Percentiles rank a stretch among this genome's conserved stretches.
Conservation (phyloP, 345 rosid genomes). For the Conringia planisiliqua region DNA sequence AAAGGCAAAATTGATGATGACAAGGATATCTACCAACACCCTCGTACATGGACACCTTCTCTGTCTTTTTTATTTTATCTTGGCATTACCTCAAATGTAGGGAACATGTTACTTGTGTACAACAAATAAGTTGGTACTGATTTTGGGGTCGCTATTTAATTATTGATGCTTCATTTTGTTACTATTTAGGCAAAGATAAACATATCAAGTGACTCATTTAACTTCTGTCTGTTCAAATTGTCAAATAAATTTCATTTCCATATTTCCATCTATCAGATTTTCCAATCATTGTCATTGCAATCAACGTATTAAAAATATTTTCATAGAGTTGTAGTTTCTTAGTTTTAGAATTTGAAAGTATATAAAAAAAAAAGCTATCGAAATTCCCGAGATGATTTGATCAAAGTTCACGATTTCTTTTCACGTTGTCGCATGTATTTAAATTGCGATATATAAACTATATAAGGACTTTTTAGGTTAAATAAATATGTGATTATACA, state of each 20-base stretch:
- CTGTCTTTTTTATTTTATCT: neutral
- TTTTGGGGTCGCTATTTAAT: neutral
- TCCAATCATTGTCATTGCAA: neutral
- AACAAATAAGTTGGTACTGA: neutral
- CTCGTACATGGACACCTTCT: conserved; percentile 1
- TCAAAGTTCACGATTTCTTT: neutral
- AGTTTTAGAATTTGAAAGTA: no score
- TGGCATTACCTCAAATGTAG: conserved; percentile 12
- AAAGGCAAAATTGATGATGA: conserved; percentile 12
- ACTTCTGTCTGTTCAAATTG: neutral
- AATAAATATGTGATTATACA: neutral
- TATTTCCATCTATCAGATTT: neutral
- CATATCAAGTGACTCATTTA: neutral
- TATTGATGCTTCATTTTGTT: conserved; percentile 14
- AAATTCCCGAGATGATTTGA: neutral
- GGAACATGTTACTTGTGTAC: neutral
- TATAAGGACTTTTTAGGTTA: neutral
- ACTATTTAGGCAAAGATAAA: neutral
- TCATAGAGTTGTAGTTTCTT: neutral
- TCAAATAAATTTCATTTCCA: neutral
- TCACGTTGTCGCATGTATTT: neutral
- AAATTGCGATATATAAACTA: neutral
- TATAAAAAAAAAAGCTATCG: neutral
- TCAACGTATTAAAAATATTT: neutral
- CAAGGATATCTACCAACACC: conserved; percentile 22